These are phyloP conservation scores for Dorcoceras hygrometricum DNA, from an alignment of 257 asterid species.

Conservation along the genomic window DNA sequence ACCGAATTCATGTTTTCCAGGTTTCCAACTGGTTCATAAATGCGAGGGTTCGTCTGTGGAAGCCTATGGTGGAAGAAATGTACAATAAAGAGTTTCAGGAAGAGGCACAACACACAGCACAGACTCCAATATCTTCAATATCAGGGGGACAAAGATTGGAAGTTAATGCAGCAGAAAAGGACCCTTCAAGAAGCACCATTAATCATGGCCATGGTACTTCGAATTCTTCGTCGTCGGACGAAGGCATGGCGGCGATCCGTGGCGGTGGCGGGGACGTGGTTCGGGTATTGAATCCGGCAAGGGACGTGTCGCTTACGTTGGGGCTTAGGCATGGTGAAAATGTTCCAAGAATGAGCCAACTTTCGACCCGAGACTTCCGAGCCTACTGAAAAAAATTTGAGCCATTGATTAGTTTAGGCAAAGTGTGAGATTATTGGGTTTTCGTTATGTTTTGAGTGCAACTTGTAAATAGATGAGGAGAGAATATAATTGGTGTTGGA, in stretches of 20 bases:
- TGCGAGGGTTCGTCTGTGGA: constrained; percentile 85
- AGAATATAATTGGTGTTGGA: neutral
- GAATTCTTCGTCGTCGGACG: constrained; percentile 17
- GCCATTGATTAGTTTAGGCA: too few relatives aligned
- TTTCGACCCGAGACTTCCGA: constrained; percentile 37
- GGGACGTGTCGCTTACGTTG: constrained; percentile 46
- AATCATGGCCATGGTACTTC: constrained; percentile 25
- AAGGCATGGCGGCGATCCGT: neutral
- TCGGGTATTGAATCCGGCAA: constrained; percentile 25
- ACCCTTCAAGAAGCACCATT: constrained; percentile 38
- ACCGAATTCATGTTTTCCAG: constrained; percentile 32
- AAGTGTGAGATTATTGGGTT: neutral
- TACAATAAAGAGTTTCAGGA: constrained; percentile 43
- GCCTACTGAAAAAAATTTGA: constrained; percentile 21
- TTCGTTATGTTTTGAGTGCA: neutral
- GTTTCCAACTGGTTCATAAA: constrained; percentile 93
- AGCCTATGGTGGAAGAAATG: constrained; percentile 64
- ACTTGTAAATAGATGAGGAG: neutral
- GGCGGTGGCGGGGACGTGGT: neutral
- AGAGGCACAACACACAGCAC: constrained; percentile 25
- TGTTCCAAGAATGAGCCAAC: constrained; percentile 38
- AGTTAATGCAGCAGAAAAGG: constrained; percentile 37
- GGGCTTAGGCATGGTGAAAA: constrained; percentile 48
- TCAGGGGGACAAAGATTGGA: constrained; percentile 33
- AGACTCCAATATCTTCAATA: constrained; percentile 29